These are phyloP conservation scores for Diaporthe humulicola DNA, from an alignment of 2,329 filamentous ascomycete species.

Conservation along the genomic window DNA sequence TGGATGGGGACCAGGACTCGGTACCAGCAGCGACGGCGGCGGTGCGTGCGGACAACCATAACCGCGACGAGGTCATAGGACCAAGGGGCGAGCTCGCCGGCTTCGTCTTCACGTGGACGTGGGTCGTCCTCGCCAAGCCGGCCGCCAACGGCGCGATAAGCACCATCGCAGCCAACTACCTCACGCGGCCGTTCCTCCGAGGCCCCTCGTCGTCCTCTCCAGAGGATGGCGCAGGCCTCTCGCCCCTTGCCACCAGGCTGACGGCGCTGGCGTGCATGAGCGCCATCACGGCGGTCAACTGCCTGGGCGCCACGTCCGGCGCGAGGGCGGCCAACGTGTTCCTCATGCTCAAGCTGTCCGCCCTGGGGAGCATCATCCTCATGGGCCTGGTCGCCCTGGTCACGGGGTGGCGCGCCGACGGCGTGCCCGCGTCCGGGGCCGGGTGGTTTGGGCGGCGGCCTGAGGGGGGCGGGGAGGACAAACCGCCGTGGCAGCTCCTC, in stretches of 20 bases:
- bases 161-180: constrained; percentile 58
- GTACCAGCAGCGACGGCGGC: not conserved
- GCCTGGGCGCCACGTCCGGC: constrained; percentile 55
- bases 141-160: constrained; percentile 59
- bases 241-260: constrained; percentile 50
- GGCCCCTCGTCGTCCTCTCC: constrained; percentile 36
- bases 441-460: constrained; percentile 47
- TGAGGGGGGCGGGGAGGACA: constrained; percentile 35
- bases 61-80: not conserved
- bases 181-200: constrained; percentile 50
- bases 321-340: constrained; percentile 56
- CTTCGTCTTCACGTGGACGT: constrained; percentile 59
- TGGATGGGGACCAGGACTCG: not conserved
- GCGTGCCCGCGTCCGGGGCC: constrained; percentile 50
- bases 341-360: constrained; percentile 50
- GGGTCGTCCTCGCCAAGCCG: constrained; percentile 58
- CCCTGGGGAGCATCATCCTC: constrained; percentile 44
- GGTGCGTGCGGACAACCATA: no score
- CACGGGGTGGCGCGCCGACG: constrained; percentile 52
- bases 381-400: constrained; percentile 43
- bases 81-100: constrained; percentile 51
- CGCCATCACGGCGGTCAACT: constrained; percentile 56
- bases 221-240: constrained; percentile 13
- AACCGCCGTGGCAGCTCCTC: constrained; percentile 52
- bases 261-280: constrained; percentile 54